A percentile compares a stretch with the other conserved stretches of the same genome.
Evolutionary conservation across 345 rosid genomes (phyloP).

Genomic region (Psidium guajava): DNA sequence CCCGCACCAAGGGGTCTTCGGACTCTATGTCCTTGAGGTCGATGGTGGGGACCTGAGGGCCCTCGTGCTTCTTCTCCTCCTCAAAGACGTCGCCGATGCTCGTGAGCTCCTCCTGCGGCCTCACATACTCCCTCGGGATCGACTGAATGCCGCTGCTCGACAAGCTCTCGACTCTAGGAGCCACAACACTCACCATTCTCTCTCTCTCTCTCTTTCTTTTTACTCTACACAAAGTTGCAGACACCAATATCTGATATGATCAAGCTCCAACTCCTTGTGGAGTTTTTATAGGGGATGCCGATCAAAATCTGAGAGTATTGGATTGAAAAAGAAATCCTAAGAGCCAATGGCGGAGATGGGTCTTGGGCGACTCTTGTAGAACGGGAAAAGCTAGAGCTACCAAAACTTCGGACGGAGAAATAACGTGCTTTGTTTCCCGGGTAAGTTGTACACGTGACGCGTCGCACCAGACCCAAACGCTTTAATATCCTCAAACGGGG

Average conservation of each 20-base stretch:
- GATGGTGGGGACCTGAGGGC: slow-evolving; percentile 79
- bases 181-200: slow-evolving; percentile 11
- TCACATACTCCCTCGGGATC: slow-evolving; percentile 69
- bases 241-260: background rate
- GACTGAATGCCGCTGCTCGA: slow-evolving; percentile 59
- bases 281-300: slow-evolving; percentile 2
- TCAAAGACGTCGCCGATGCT: slow-evolving; percentile 66
- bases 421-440: background rate
- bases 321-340: no score
- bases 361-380: background rate
- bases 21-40: slow-evolving; percentile 56
- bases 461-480: background rate
- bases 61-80: slow-evolving; percentile 63
- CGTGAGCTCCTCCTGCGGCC: slow-evolving; percentile 67
- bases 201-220: background rate
- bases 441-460: slow-evolving; percentile 12
- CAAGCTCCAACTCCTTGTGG: background rate
- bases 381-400: background rate
- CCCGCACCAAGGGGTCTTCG: slow-evolving; percentile 28
- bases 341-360: background rate
- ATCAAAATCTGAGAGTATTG: background rate
- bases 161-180: slow-evolving; percentile 59
- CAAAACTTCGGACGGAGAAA: background rate
- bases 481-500: background rate
- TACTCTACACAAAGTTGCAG: background rate